Percentiles rank a stretch among this genome's conserved stretches.
Evolutionary conservation across 495 filamentous ascomycete genomes (phyloP).

Genomic region (Jackrogersella minutella): DNA sequence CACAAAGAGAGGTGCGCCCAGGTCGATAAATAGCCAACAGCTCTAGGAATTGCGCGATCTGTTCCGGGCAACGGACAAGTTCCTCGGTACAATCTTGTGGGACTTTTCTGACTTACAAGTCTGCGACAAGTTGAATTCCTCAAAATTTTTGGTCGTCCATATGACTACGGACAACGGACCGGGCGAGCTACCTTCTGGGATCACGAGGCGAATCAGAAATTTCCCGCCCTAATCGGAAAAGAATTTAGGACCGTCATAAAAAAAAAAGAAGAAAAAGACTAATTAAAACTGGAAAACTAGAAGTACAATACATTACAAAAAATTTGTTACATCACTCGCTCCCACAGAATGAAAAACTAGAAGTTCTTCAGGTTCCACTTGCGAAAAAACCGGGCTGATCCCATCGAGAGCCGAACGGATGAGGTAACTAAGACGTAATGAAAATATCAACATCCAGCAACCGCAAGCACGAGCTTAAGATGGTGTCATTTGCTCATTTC

Average conservation of each 20-base stretch:
- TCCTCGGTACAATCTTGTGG: not conserved
- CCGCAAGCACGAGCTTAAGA: slow-evolving; percentile 5
- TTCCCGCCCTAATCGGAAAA: slow-evolving; percentile 12
- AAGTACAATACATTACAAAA: not conserved
- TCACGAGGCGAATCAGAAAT: slow-evolving; percentile 28
- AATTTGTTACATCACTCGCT: slow-evolving; percentile 19
- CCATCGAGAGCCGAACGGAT: slow-evolving; percentile 21
- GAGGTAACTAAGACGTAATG: slow-evolving; percentile 49
- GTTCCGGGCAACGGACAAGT: slow-evolving; percentile 5
- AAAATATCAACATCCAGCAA: slow-evolving; percentile 28
- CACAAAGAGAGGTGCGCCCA: not conserved
- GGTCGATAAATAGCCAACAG: slow-evolving; percentile 19
- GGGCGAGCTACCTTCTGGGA: slow-evolving; percentile 6
- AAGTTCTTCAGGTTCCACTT: slow-evolving; percentile 19
- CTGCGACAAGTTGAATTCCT: slow-evolving; percentile 4
- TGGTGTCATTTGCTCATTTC: slow-evolving; percentile 11
- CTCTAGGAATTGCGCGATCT: slow-evolving; percentile 25
- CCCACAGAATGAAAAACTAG: slow-evolving; percentile 2
- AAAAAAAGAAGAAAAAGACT: not conserved
- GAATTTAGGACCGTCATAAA: slow-evolving; percentile 1
- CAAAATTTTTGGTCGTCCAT: not conserved
- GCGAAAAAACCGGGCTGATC: slow-evolving; percentile 3
- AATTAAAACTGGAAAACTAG: too few relatives aligned
- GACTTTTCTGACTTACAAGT: slow-evolving; percentile 18
- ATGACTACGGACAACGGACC: not conserved